Evolutionary conservation across 768 basidiomycete genomes (phyloP).

Genomic region (Leccinum subtestaceum): DNA sequence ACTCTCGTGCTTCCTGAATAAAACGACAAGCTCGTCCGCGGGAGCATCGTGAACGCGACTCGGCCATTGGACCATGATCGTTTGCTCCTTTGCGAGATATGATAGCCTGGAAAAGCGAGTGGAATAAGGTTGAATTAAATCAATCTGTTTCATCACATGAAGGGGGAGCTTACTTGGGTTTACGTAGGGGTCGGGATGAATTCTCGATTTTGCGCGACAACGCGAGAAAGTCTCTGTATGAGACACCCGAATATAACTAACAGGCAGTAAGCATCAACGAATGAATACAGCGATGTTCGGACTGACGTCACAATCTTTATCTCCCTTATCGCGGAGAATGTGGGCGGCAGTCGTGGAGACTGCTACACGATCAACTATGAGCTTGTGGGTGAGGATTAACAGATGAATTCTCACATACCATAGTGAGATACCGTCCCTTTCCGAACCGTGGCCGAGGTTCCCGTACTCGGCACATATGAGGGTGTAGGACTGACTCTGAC

Average conservation of each 20-base stretch:
- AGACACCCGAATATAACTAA: neutral
- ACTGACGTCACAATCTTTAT: neutral
- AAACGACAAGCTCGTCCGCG: neutral
- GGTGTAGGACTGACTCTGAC: too few species aligned
- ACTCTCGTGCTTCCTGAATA: neutral
- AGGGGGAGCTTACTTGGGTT: neutral
- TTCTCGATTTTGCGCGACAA: neutral
- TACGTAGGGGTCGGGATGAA: neutral
- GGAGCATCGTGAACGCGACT: neutral
- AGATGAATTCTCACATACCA: too few species aligned
- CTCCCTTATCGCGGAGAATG: neutral
- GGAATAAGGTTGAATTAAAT: neutral
- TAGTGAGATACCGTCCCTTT: too few species aligned
- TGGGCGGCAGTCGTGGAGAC: too few species aligned
- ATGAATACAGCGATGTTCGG: too few species aligned
- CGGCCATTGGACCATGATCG: neutral
- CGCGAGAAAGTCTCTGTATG: neutral
- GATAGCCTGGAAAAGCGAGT: neutral
- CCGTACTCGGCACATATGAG: too few species aligned
- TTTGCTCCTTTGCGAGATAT: neutral
- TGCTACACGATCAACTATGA: too few species aligned
- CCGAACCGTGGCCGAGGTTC: too few species aligned
- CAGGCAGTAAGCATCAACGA: neutral
- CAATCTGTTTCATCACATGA: neutral
- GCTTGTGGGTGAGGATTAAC: too few species aligned